phyloP scores from a whole-genome alignment of 2,329 filamentous ascomycete species.

The Elsinoe fawcettii region DNA sequence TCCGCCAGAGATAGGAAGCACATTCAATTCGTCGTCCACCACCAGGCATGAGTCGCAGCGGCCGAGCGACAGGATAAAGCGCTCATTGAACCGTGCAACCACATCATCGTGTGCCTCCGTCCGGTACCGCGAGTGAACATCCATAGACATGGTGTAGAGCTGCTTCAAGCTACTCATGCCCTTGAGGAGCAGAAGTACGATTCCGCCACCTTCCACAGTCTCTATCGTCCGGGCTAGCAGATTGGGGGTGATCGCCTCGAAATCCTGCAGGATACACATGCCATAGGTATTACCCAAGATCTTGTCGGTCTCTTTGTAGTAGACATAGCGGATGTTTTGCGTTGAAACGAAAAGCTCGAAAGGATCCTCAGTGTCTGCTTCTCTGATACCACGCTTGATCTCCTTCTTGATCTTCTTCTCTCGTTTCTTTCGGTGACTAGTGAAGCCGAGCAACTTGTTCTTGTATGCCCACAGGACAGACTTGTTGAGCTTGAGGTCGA shows the following conservation, averaged over 20 bases:
- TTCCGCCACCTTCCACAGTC: constrained; percentile 90
- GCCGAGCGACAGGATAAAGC: constrained; percentile 91
- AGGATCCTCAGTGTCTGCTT: constrained; percentile 85
- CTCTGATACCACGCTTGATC: constrained; percentile 86
- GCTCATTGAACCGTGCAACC: constrained; percentile 91
- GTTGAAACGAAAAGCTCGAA: constrained; percentile 97
- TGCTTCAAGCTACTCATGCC: constrained; percentile 97
- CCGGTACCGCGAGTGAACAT: constrained; percentile 90
- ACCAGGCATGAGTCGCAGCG: constrained; percentile 91
- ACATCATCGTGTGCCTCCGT: constrained; percentile 96
- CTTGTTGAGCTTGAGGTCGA: constrained; percentile 90
- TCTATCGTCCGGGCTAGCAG: constrained; percentile 89
- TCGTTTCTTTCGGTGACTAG: constrained; percentile 93
- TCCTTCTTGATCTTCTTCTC: constrained; percentile 98
- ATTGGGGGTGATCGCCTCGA: constrained; percentile 96
- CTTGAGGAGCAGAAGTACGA: constrained; percentile 86
- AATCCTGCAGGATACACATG: constrained; percentile 97
- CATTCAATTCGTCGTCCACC: constrained; percentile 95
- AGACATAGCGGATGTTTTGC: constrained; percentile 96
- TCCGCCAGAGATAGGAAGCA: constrained; percentile 90
- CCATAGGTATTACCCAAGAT: constrained; percentile 96
- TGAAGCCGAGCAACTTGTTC: constrained; percentile 91
- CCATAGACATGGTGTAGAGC: constrained; percentile 94
- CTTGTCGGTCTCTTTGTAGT: constrained; percentile 99
- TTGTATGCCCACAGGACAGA: constrained; percentile 98